phyloP scores from a whole-genome alignment of 148 eudicot genomes.

The Cornus controversa region DNA sequence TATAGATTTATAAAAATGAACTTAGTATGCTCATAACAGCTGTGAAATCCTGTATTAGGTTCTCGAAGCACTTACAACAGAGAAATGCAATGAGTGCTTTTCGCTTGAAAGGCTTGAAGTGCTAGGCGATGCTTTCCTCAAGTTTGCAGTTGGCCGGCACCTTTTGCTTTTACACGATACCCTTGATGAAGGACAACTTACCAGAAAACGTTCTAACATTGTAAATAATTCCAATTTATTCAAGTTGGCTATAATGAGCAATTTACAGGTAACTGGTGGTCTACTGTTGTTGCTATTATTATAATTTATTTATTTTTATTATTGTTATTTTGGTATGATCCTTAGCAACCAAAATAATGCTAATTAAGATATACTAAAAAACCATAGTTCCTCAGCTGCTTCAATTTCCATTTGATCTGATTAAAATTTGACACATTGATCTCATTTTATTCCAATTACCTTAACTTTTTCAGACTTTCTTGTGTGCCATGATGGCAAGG shows the following conservation, averaged over 20 bases:
- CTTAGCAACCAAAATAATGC: not conserved
- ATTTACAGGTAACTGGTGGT: slow-evolving; percentile 60
- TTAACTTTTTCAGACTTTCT: not conserved
- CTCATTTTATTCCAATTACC: too few relatives aligned
- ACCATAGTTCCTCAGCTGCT: not conserved
- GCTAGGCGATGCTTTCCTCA: slow-evolving; percentile 96
- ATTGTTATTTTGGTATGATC: not conserved
- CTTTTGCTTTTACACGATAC: slow-evolving; percentile 70
- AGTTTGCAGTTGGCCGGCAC: slow-evolving; percentile 88
- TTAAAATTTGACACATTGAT: not conserved
- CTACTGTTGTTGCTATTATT: not conserved
- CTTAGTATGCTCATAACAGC: not conserved
- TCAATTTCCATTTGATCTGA: not conserved
- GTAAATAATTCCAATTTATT: slow-evolving; percentile 77
- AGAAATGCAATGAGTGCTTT: slow-evolving; percentile 72
- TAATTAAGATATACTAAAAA: not conserved
- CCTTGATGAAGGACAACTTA: slow-evolving; percentile 92
- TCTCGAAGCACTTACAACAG: slow-evolving; percentile 97
- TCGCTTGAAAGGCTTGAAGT: slow-evolving; percentile 98
- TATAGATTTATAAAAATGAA: not conserved
- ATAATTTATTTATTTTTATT: too few relatives aligned
- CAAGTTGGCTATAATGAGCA: slow-evolving; percentile 58
- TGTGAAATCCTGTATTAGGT: slow-evolving; percentile 41
- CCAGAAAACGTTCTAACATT: slow-evolving; percentile 76
- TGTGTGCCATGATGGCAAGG: not conserved